A percentile compares a stretch with the other conserved stretches of the same genome.
Conservation (phyloP, 805 yeast species). For the Pichia occidentalis region DNA sequence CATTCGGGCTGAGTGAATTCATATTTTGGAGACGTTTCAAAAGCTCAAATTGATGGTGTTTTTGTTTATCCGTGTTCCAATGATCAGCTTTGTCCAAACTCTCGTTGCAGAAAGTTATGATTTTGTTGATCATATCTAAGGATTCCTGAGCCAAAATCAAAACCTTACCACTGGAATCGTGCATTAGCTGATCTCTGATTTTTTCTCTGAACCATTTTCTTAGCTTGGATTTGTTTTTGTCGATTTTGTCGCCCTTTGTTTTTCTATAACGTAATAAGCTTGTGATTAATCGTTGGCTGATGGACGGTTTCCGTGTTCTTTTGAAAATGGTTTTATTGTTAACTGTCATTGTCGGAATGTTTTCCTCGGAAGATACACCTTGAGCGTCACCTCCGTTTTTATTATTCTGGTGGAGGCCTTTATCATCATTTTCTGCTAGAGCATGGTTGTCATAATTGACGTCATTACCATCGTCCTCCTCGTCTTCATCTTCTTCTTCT, state of each 20-base stretch:
- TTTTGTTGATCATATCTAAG: constrained; percentile 75
- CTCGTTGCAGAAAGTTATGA: constrained; percentile 79
- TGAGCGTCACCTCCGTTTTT: too few species aligned
- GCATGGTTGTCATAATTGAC: constrained; percentile 8
- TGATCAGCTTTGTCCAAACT: constrained; percentile 78
- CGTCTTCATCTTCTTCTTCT: constrained; percentile 14
- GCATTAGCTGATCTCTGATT: constrained; percentile 24
- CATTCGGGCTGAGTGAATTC: constrained; percentile 16
- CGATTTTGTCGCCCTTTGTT: constrained; percentile 10
- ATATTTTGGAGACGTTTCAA: constrained; percentile 24
- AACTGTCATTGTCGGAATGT: constrained; percentile 13
- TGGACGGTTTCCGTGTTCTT: constrained; percentile 13
- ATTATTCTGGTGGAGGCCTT: too few species aligned
- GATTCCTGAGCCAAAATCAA: constrained; percentile 84
- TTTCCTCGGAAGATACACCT: background rate
- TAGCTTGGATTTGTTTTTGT: constrained; percentile 12
- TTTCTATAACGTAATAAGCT: constrained; percentile 25
- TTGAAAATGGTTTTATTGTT: constrained; percentile 11
- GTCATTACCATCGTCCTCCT: constrained; percentile 11
- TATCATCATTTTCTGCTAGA: constrained; percentile 17
- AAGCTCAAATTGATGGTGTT: constrained; percentile 24
- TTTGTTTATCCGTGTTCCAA: constrained; percentile 45
- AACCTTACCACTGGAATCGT: constrained; percentile 60
- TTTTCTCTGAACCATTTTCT: constrained; percentile 25
- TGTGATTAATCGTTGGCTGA: constrained; percentile 25